Conservation (phyloP, 305 asterid species). For the Plantago coronopus region DNA sequence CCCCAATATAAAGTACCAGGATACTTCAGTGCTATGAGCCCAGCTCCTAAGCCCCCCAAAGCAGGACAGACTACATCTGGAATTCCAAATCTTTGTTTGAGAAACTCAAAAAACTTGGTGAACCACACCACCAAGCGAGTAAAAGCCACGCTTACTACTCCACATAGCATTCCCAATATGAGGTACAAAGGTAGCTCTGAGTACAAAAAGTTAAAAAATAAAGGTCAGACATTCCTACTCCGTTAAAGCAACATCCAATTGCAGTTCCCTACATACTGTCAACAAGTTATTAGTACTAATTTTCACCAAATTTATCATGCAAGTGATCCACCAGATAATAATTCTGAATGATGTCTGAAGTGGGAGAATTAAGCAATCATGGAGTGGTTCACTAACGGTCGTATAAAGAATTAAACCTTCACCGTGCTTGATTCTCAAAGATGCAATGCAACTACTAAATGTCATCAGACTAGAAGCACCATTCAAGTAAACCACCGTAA, state of each 20-base stretch:
- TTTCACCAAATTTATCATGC: conserved; percentile 9
- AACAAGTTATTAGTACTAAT: conserved; percentile 11
- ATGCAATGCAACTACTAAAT: not conserved
- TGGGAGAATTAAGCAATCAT: not conserved
- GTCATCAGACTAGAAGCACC: not conserved
- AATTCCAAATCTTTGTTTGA: conserved; percentile 69
- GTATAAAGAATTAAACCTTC: not conserved
- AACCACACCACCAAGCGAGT: conserved; percentile 79
- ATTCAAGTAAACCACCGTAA: not conserved
- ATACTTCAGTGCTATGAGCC: conserved; percentile 87
- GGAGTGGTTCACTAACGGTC: not conserved
- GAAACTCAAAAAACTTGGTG: conserved; percentile 51
- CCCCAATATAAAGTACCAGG: conserved; percentile 98
- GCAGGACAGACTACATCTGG: conserved; percentile 95
- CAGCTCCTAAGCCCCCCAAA: conserved; percentile 96
- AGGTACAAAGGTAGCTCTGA: conserved; percentile 95
- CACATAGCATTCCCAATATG: conserved; percentile 91
- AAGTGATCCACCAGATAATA: conserved; percentile 6
- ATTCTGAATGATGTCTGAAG: conserved; percentile 1
- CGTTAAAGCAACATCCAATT: conserved; percentile 22
- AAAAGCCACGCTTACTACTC: conserved; percentile 89
- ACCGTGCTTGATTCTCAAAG: not conserved
- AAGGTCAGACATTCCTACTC: conserved; percentile 27
- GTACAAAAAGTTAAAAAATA: conserved; percentile 11
- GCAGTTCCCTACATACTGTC: conserved; percentile 17